Conservation (phyloP, 164 flowering plant species). For the Nelumbo lutea region DNA sequence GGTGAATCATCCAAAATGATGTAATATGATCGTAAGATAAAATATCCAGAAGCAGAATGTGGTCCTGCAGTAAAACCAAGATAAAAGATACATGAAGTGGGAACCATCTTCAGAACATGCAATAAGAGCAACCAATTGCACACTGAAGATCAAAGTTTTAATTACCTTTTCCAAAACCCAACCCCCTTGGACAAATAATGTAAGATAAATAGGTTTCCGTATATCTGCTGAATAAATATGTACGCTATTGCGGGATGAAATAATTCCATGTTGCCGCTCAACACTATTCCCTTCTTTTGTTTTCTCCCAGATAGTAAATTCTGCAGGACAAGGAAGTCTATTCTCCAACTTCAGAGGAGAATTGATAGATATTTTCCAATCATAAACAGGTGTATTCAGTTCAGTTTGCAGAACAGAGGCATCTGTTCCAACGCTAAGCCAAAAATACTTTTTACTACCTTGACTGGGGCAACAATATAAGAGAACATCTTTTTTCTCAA, state of each 20-base stretch:
- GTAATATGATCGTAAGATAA: slow-evolving; percentile 55
- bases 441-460: slow-evolving; percentile 42
- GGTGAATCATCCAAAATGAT: slow-evolving; percentile 92
- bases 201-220: slow-evolving; percentile 63
- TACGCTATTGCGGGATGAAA: slow-evolving; percentile 60
- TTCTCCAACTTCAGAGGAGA: slow-evolving; percentile 90
- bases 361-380: slow-evolving; percentile 89
- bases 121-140: not conserved
- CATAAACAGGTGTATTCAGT: slow-evolving; percentile 85
- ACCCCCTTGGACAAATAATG: slow-evolving; percentile 75
- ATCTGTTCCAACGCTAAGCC: slow-evolving; percentile 88
- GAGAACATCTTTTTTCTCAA: slow-evolving; percentile 89
- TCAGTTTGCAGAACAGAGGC: slow-evolving; percentile 89
- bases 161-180: slow-evolving; percentile 91
- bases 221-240: slow-evolving; percentile 81
- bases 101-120: not conserved
- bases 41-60: slow-evolving; percentile 67
- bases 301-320: slow-evolving; percentile 81
- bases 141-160: not conserved
- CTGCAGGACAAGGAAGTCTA: slow-evolving; percentile 86
- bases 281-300: slow-evolving; percentile 55
- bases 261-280: slow-evolving; percentile 60
- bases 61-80: slow-evolving; percentile 53
- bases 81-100: slow-evolving; percentile 3
- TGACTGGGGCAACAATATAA: slow-evolving; percentile 43